Percentiles rank a stretch among this genome's conserved stretches.
Conservation (phyloP, 2,329 filamentous ascomycete species). For the Cercospora canescens region DNA sequence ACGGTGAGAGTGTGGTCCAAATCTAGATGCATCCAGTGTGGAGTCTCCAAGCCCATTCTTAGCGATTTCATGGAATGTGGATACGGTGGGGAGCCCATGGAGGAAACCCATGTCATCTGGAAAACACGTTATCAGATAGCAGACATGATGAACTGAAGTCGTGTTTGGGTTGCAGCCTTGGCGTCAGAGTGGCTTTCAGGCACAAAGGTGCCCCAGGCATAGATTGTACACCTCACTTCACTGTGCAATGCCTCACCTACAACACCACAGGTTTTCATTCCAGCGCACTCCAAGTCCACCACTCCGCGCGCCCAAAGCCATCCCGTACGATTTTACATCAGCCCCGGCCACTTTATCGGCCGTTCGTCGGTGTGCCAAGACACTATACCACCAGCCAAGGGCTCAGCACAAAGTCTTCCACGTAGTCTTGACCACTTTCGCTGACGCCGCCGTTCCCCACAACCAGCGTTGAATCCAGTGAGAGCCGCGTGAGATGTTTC, state of each 20-base stretch:
- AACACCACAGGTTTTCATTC: neutral
- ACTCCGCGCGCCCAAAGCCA: neutral
- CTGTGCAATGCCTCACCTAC: neutral
- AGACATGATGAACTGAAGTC: neutral
- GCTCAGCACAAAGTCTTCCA: conserved; percentile 12
- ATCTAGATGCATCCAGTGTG: neutral
- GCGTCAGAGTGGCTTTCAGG: neutral
- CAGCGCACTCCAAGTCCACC: neutral
- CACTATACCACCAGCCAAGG: conserved; percentile 13
- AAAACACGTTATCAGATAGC: neutral
- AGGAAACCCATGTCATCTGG: neutral
- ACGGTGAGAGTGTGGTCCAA: neutral
- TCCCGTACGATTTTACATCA: neutral
- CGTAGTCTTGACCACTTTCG: conserved; percentile 15
- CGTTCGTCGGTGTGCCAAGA: conserved; percentile 12
- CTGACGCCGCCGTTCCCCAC: conserved; percentile 7
- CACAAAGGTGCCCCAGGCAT: neutral
- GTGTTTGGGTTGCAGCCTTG: neutral
- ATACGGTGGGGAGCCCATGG: neutral
- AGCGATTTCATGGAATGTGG: neutral
- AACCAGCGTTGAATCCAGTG: conserved; percentile 1
- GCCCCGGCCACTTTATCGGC: conserved; percentile 3
- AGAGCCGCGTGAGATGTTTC: conserved; percentile 4
- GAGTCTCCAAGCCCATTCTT: neutral
- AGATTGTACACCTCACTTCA: neutral